Evolutionary conservation across 352 stramenopile genomes (phyloP).

Genomic region (Globisporangium rhizosaccharum): DNA sequence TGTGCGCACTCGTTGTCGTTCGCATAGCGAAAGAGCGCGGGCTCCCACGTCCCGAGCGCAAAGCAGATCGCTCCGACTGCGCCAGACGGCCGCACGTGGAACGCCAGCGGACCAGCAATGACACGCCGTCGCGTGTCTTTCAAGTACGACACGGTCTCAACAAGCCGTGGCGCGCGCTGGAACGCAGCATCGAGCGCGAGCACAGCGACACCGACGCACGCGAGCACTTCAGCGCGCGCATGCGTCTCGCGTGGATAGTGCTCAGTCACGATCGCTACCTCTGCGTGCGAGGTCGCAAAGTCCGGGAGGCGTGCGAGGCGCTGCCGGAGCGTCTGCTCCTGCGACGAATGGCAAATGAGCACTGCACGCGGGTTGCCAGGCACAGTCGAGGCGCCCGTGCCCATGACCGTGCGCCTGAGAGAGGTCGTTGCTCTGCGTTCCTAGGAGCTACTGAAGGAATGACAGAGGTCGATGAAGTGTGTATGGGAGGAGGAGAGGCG

Average conservation of each 20-base stretch:
- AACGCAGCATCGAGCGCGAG: constrained; percentile 35
- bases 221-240: constrained; percentile 23
- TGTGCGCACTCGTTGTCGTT: not conserved
- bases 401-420: constrained; percentile 8
- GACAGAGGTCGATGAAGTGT: too few relatives aligned
- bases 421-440: too few relatives aligned
- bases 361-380: constrained; percentile 6
- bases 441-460: too few relatives aligned
- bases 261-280: constrained; percentile 26
- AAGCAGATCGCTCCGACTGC: constrained; percentile 40
- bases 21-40: constrained; percentile 22
- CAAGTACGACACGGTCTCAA: constrained; percentile 45
- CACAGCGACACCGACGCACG: constrained; percentile 21
- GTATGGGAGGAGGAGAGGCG: too few relatives aligned
- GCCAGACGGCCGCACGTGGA: constrained; percentile 37
- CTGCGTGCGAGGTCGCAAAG: not conserved
- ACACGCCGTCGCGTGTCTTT: constrained; percentile 40
- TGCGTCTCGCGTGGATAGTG: constrained; percentile 27
- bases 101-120: constrained; percentile 28
- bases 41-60: constrained; percentile 35
- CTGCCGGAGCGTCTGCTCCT: constrained; percentile 12
- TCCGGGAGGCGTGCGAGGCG: constrained; percentile 3
- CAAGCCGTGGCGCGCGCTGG: constrained; percentile 24
- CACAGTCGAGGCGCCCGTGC: constrained; percentile 20
- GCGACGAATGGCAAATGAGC: constrained; percentile 22